phyloP scores from a whole-genome alignment of 495 filamentous ascomycete species.

The Annulohypoxylon maeteangense region DNA sequence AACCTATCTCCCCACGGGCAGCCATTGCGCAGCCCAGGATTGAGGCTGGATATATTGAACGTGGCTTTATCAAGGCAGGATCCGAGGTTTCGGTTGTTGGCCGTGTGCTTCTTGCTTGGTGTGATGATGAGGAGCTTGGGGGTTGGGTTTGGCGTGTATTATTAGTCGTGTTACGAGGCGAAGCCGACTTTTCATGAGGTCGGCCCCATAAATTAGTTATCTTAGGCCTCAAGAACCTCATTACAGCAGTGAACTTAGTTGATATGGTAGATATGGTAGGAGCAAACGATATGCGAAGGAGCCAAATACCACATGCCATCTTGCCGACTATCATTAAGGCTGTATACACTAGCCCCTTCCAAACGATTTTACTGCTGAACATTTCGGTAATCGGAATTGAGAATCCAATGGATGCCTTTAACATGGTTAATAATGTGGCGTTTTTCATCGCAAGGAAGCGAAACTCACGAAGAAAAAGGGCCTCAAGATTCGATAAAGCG shows the following conservation, averaged over 20 bases:
- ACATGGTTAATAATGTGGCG: not conserved
- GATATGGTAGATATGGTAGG: not conserved
- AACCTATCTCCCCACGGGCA: conserved; percentile 81
- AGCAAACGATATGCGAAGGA: conserved; percentile 55
- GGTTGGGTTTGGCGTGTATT: not conserved
- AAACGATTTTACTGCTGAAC: conserved; percentile 70
- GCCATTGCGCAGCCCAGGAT: conserved; percentile 75
- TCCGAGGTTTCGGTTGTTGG: not conserved
- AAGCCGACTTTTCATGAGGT: not conserved
- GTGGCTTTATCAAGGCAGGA: conserved; percentile 52
- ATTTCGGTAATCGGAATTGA: conserved; percentile 78
- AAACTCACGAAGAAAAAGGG: conserved; percentile 75
- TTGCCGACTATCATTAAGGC: conserved; percentile 77
- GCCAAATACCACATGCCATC: conserved; percentile 68
- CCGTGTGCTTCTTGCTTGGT: not conserved
- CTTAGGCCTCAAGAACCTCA: not conserved
- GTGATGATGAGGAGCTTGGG: not conserved
- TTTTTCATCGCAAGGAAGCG: not conserved
- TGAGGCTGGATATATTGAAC: conserved; percentile 67
- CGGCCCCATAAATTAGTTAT: not conserved
- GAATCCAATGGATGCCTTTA: conserved; percentile 74
- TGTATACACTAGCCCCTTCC: conserved; percentile 77
- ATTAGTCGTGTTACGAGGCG: not conserved
- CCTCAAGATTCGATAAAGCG: conserved; percentile 66
- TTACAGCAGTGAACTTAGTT: not conserved